Conservation (phyloP, 1,139 yeast species). For the Pneumocystis carinii region DNA sequence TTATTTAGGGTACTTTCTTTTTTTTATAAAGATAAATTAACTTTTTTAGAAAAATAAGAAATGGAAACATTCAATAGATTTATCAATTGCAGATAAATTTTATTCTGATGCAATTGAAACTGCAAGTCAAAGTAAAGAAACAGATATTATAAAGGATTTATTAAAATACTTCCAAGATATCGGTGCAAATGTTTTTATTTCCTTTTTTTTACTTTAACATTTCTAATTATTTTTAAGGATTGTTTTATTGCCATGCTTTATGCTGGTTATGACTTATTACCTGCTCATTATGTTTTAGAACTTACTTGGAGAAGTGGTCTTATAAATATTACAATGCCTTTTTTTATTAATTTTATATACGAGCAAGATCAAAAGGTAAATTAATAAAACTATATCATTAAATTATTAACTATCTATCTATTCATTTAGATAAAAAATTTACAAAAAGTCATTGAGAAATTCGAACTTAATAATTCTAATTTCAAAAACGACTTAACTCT, state of each 20-base stretch:
- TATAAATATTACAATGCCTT: neutral
- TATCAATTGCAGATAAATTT: conserved; percentile 78
- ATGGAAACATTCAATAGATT: conserved; percentile 75
- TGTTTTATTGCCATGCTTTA: conserved; percentile 61
- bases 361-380: neutral
- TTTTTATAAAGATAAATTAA: neutral
- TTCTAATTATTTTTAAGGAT: conserved; percentile 74
- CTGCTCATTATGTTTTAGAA: neutral
- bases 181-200: conserved; percentile 90
- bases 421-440: neutral
- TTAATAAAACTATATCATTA: neutral
- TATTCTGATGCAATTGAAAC: conserved; percentile 93
- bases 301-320: neutral
- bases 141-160: conserved; percentile 76
- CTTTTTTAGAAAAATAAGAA: conserved; percentile 55
- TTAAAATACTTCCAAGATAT: conserved; percentile 89
- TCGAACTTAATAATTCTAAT: neutral
- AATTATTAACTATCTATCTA: neutral
- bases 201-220: conserved; percentile 79
- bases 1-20: conserved; percentile 42
- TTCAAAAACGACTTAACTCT: neutral
- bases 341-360: neutral
- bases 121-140: conserved; percentile 65
- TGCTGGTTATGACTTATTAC: conserved; percentile 79
- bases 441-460: neutral